phyloP scores from a whole-genome alignment of 177 flowering plant genomes.

The Vitis hybrid region DNA sequence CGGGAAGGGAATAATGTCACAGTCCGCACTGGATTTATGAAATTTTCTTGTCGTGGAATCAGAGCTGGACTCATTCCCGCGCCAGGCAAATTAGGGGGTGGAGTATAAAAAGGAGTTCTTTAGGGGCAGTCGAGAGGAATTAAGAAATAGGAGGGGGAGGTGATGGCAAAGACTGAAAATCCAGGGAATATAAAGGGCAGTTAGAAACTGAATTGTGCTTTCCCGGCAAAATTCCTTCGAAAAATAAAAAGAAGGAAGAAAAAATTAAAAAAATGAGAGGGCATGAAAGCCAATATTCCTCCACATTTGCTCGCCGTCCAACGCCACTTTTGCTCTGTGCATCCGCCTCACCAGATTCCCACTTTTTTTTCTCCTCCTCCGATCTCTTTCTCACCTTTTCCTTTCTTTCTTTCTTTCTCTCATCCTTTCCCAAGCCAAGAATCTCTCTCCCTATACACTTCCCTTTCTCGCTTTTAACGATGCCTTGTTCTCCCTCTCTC shows the following conservation, averaged over 20 bases:
- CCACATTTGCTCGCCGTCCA: constrained; percentile 2
- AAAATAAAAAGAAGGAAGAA: background rate
- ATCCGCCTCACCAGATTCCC: constrained; percentile 49
- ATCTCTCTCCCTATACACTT: too few species aligned
- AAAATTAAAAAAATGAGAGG: too few species aligned
- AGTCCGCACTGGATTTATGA: too few species aligned
- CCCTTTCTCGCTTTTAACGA: constrained; percentile 26
- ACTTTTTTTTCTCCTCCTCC: constrained; percentile 8
- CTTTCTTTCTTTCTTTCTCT: constrained; percentile 18
- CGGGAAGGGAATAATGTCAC: too few species aligned
- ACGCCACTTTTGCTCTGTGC: background rate
- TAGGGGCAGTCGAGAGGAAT: too few species aligned
- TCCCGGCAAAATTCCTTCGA: constrained; percentile 8
- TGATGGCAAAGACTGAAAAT: background rate
- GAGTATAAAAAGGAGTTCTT: too few species aligned
- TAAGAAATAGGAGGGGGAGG: too few species aligned
- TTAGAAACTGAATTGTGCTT: background rate
- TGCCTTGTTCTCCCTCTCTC: constrained; percentile 25
- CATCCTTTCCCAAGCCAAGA: background rate
- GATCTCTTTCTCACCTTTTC: constrained; percentile 24
- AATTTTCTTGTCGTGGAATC: too few species aligned
- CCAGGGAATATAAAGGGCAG: background rate
- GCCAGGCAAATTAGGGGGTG: too few species aligned
- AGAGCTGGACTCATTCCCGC: too few species aligned
- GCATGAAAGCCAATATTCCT: background rate